Evolutionary conservation across 768 basidiomycete species (phyloP).

Genomic region (Ramaria rubella): DNA sequence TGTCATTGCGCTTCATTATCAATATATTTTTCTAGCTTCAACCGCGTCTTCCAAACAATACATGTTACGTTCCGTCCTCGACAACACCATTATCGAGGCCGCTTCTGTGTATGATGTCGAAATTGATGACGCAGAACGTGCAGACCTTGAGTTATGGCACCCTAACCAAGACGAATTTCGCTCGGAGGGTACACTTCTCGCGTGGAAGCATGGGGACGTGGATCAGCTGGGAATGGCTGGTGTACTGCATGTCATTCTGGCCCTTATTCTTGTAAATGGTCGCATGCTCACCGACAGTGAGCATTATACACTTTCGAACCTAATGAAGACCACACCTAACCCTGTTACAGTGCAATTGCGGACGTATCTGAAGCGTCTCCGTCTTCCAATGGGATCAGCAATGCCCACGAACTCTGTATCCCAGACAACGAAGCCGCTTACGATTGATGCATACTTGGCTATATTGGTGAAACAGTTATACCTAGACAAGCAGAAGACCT

Average conservation of each 20-base stretch:
- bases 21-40: conserved; percentile 33
- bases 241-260: conserved; percentile 73
- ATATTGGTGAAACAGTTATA: conserved; percentile 65
- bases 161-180: conserved; percentile 47
- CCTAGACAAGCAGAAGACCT: conserved; percentile 55
- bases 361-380: conserved; percentile 60
- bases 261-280: conserved; percentile 78
- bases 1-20: background rate
- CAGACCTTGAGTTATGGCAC: conserved; percentile 41
- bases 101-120: conserved; percentile 46
- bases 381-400: conserved; percentile 34
- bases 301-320: conserved; percentile 24
- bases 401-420: background rate
- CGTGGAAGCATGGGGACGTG: conserved; percentile 47
- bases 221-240: conserved; percentile 69
- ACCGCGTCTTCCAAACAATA: conserved; percentile 68
- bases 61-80: conserved; percentile 71
- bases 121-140: conserved; percentile 37
- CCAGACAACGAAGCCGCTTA: conserved; percentile 37
- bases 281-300: conserved; percentile 67
- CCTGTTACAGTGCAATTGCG: conserved; percentile 59
- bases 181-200: conserved; percentile 62
- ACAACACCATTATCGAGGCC: conserved; percentile 53
- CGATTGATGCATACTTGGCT: conserved; percentile 61
- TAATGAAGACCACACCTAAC: background rate